Evolutionary conservation across 2,329 filamentous ascomycete genomes (phyloP).

Genomic region (Xylariales sp.): DNA sequence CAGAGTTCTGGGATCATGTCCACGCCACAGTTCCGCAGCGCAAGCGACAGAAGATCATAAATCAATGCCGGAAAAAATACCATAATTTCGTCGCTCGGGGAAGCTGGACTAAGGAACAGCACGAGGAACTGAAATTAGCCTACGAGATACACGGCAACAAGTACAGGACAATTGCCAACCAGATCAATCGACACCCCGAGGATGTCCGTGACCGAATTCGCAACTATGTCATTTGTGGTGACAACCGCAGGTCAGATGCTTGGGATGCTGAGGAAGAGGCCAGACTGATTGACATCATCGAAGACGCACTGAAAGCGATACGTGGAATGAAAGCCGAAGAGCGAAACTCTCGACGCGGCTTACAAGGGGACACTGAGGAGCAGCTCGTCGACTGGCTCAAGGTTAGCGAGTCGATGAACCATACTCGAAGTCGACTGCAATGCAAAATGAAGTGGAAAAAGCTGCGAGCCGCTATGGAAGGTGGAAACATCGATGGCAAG

Average conservation of each 20-base stretch:
- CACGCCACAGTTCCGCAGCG: conserved; percentile 43
- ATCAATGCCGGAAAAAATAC: conserved; percentile 56
- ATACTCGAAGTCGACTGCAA: conserved; percentile 60
- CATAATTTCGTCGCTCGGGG: conserved; percentile 61
- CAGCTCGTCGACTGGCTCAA: conserved; percentile 60
- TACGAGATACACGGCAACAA: conserved; percentile 45
- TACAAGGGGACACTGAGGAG: conserved; percentile 40
- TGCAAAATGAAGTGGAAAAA: conserved; percentile 64
- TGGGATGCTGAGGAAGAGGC: conserved; percentile 61
- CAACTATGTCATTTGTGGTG: conserved; percentile 59
- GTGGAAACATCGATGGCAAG: conserved; percentile 20
- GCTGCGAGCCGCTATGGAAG: conserved; percentile 24
- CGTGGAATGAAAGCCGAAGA: conserved; percentile 32
- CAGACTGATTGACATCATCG: conserved; percentile 46
- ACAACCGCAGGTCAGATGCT: conserved; percentile 43
- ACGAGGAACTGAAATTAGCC: conserved; percentile 45
- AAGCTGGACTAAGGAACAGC: conserved; percentile 55
- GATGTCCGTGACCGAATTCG: conserved; percentile 68
- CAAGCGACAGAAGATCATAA: conserved; percentile 48
- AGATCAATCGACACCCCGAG: conserved; percentile 59
- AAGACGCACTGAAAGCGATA: conserved; percentile 46
- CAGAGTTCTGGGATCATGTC: conserved; percentile 47
- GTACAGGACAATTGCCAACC: conserved; percentile 58
- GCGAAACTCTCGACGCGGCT: conserved; percentile 20
- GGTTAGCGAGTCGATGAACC: conserved; percentile 58